These are phyloP conservation scores for Sechiopsis laciniata DNA, from an alignment of 306 rosid genomes.

Conservation along the genomic window DNA sequence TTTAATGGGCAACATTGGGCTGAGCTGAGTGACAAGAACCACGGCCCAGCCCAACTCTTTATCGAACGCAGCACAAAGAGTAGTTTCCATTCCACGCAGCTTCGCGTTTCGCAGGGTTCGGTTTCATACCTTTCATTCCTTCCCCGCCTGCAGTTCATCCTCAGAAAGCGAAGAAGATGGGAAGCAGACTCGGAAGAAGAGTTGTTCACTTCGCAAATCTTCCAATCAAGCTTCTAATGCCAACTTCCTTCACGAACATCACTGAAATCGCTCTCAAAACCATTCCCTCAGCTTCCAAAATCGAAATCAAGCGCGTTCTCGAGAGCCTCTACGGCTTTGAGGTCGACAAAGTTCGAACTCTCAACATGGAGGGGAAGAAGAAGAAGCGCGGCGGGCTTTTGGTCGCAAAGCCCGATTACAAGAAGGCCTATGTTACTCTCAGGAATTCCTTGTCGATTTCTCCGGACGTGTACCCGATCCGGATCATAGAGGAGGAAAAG, in stretches of 20 bases:
- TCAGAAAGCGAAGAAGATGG: slow-evolving; percentile 27
- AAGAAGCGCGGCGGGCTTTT: slow-evolving; percentile 53
- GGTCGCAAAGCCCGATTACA: slow-evolving; percentile 68
- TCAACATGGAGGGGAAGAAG: slow-evolving; percentile 79
- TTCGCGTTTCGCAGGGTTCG: too few relatives aligned
- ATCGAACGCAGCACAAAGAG: too few relatives aligned
- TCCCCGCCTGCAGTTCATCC: too few relatives aligned
- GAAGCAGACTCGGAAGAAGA: slow-evolving; percentile 55
- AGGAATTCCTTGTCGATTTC: slow-evolving; percentile 48
- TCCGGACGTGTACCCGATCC: slow-evolving; percentile 40
- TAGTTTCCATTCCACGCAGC: too few relatives aligned
- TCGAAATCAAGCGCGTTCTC: slow-evolving; percentile 60
- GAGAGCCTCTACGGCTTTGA: slow-evolving; percentile 51
- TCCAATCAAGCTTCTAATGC: slow-evolving; percentile 66
- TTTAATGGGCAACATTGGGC: too few relatives aligned
- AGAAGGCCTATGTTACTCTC: slow-evolving; percentile 82
- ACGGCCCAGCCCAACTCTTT: too few relatives aligned
- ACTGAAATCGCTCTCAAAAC: slow-evolving; percentile 72
- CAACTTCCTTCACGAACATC: slow-evolving; percentile 40
- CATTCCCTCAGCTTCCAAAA: slow-evolving; percentile 72
- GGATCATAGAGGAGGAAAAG: slow-evolving; percentile 38
- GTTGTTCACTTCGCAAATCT: slow-evolving; percentile 54
- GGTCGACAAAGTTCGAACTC: slow-evolving; percentile 68
- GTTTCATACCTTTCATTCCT: too few relatives aligned
- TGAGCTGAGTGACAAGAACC: too few relatives aligned